Conservation (phyloP, 768 basidiomycete species). For the Epithele typhae region DNA sequence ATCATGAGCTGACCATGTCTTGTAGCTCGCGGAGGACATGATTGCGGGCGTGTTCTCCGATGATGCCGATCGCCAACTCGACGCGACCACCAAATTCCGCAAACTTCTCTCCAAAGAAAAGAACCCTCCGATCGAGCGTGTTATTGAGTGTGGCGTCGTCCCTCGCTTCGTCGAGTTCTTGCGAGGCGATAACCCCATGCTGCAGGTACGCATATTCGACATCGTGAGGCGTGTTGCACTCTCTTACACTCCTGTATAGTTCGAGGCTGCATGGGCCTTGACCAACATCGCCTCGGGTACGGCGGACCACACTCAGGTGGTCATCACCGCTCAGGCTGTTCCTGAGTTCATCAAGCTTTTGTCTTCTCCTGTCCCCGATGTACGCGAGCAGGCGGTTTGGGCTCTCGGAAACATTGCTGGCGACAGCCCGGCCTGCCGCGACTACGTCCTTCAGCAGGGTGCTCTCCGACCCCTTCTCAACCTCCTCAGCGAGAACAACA, state of each 20-base stretch:
- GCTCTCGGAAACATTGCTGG: constrained; percentile 99
- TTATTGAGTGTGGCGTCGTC: constrained; percentile 96
- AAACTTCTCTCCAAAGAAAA: constrained; percentile 99
- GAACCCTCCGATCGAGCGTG: constrained; percentile 98
- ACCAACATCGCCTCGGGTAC: constrained; percentile 99
- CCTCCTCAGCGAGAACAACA: constrained; percentile 93
- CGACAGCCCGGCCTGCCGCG: constrained; percentile 95
- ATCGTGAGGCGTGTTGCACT: too few relatives aligned
- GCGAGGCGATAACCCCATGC: constrained; percentile 72
- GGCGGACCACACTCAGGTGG: constrained; percentile 96
- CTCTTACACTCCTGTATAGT: constrained; percentile 44
- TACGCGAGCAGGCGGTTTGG: constrained; percentile 99
- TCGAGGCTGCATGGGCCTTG: constrained; percentile 96
- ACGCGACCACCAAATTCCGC: constrained; percentile 97
- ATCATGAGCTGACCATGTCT: constrained; percentile 3
- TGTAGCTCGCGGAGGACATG: constrained; percentile 81
- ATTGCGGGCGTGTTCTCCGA: constrained; percentile 90
- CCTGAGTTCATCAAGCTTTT: constrained; percentile 97
- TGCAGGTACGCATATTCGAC: constrained; percentile 62
- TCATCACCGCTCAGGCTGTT: constrained; percentile 91
- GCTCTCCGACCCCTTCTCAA: constrained; percentile 90
- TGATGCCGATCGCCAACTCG: constrained; percentile 86
- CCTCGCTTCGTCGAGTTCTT: constrained; percentile 97
- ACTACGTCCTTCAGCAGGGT: constrained; percentile 92
- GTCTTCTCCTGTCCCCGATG: constrained; percentile 91